These are phyloP conservation scores for Apiospora saccharicola DNA, from an alignment of 2,329 filamentous ascomycete genomes.

Conservation along the genomic window DNA sequence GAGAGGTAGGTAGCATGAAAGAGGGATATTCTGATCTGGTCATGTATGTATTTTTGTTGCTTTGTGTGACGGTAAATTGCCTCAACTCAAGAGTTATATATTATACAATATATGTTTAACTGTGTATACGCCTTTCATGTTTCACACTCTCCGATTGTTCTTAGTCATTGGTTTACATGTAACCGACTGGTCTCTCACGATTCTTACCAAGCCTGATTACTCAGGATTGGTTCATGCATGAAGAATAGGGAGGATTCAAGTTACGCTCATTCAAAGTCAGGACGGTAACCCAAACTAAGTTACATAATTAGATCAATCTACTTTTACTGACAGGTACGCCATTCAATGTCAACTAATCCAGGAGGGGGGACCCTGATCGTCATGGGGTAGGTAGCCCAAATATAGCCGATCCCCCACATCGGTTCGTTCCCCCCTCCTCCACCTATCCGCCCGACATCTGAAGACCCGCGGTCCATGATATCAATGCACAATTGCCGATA, in stretches of 20 bases:
- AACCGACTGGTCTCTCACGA: not conserved
- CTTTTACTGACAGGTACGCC: not conserved
- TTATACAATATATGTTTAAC: not conserved
- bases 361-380: not conserved
- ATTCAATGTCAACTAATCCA: not conserved
- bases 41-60: not conserved
- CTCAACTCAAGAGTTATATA: not conserved
- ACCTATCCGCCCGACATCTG: not conserved
- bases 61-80: not conserved
- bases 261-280: not conserved
- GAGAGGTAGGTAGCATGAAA: too few species aligned
- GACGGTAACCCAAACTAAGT: too few species aligned
- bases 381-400: not conserved
- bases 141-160: too few species aligned
- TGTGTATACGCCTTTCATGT: not conserved
- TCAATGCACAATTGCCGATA: not conserved
- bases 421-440: not conserved
- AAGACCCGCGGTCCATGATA: not conserved
- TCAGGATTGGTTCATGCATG: not conserved
- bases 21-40: too few species aligned
- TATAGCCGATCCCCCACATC: slow-evolving; percentile 8
- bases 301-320: too few species aligned
- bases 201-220: not conserved
- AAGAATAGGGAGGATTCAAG: not conserved
- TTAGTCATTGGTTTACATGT: not conserved